Evolutionary conservation across 805 yeast species (phyloP), one percentile per base, ranked within the genome.

Genomic region (Suhomyces sp.): DNA sequence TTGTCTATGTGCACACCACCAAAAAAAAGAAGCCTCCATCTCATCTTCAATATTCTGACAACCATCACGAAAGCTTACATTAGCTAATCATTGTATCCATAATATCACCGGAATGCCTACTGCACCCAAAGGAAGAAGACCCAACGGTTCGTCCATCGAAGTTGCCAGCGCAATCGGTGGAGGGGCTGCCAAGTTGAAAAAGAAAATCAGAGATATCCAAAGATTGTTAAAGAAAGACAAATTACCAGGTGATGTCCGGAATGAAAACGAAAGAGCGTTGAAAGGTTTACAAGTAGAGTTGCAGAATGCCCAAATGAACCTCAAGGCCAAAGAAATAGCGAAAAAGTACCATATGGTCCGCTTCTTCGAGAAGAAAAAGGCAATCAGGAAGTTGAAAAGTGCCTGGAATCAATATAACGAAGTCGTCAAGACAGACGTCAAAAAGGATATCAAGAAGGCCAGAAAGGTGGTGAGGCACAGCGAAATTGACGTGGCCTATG

Each of bases 301-400:
- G 36, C 65, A 65, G 30, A 67, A 68, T 25, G 74, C 76, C 12
- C 69, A 72, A 40, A 42, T 58, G 24, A 60, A 61, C 19, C 62
- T 66, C 30, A 70, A 65, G 45, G 74, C 76, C 12, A 74, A 70
- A 43, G 69, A 73, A 35, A 62, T 69, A 25, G 77, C 87, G 9
- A 74, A 79, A 47, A 85, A 82, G 62, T 93, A 93, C 57, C 96
- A 88, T 55, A 88, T 88, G 90, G 88, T 93, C 31, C 75, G 91
- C 46, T 93, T 93, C 55, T 87, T 93, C 43, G 98, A 90, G 59
- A 78, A 74, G 53, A 87, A 88, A 64, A 90, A 88, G 70, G 93
- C 96, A 0, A 47, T 77, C 17, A 74, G 95, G 53, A 75, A 68
- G 39, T 77, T 85, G 52, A 83, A 81, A 44, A 72, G 66, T 36